Base-by-base conservation (phyloP, 768 basidiomycete genomes). In the Paxillus ammoniavirescens region DNA sequence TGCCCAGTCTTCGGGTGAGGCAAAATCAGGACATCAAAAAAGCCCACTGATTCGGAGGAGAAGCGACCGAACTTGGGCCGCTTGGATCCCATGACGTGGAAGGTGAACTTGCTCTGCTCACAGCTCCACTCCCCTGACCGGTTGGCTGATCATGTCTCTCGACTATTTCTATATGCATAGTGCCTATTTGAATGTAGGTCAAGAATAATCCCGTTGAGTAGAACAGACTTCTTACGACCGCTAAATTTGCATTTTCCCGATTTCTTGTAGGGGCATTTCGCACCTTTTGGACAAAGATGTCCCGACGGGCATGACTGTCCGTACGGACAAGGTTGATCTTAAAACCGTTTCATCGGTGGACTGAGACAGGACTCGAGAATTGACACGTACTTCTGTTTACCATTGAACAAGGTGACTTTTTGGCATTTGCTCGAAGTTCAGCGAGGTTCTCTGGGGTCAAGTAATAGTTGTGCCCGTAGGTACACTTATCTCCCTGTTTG, bases 241-340 rank as follows among this genome's bases (percentile, higher is more conserved):
- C 57, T 49, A 50, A 74, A 71, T 53, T 68, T 70, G 55, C 69
- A 73, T 57, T 69, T 70, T 7, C 64, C 66, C 50, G 64, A 64
- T 52, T 72, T 73, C 14, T 51, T 53, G 50, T 64, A 72, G 8
- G 43, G 2, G 56, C 75, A 77, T 48, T 62, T 71, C 0, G 62
- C 46, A 3, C 74, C 73, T 37, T 62, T 62, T 17, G 75, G 74
- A 45, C 75, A 77, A 40, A 49, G 49, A 56, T 77, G 75, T 12
- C 71, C 72, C 52, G 70, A 70, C 48, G 61, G 58, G 49, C 75
- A 76, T 13, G 56, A 47, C 1, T 68, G 66, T 4, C 69, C 73
- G 13, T 57, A 56, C 8, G 61, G 50, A 49, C 67, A 70, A 14
- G 35, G 17, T 33, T 62, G 56, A n/a, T 63, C 65, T 21, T 65